Conservation (phyloP, 768 basidiomycete species). For the Pisolithus albus region DNA sequence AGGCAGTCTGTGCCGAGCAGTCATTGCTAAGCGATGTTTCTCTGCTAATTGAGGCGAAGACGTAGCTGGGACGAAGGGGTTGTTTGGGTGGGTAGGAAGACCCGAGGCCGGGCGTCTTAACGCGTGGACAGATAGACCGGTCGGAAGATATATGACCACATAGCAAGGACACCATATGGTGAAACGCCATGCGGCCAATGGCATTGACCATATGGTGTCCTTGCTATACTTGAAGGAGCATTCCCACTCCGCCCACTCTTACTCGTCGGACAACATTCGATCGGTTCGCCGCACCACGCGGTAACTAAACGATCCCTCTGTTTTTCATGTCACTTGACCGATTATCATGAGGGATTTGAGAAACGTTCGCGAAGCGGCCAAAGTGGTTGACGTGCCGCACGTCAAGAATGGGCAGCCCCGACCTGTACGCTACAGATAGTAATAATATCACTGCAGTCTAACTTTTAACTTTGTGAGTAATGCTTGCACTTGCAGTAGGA, state of each 20-base stretch:
- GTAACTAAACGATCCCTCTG: no score
- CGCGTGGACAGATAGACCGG: conserved; percentile 2
- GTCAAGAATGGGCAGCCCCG: not conserved
- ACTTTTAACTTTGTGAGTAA: no score
- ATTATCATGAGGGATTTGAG: no score
- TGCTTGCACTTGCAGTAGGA: no score
- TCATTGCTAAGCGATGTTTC: conserved; percentile 49
- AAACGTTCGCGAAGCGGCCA: no score
- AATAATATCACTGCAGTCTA: no score
- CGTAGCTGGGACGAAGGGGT: conserved; percentile 28
- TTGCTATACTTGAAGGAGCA: conserved; percentile 28
- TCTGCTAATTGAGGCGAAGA: conserved; percentile 32
- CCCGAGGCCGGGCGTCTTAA: not conserved
- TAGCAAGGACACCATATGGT: no score
- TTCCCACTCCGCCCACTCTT: conserved; percentile 27
- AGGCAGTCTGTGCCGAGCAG: conserved; percentile 34
- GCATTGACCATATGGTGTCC: conserved; percentile 22
- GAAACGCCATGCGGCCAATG: not conserved
- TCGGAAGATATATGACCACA: conserved; percentile 14
- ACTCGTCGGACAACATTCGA: conserved; percentile 4
- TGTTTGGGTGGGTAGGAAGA: conserved; percentile 46
- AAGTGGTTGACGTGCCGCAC: not conserved
- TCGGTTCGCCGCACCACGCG: not conserved
- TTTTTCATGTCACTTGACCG: no score
- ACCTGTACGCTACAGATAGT: not conserved